Percentiles rank a stretch among this genome's conserved stretches.
phyloP scores from a whole-genome alignment of 2,329 filamentous ascomycete genomes.

The Talaromyces sp. region DNA sequence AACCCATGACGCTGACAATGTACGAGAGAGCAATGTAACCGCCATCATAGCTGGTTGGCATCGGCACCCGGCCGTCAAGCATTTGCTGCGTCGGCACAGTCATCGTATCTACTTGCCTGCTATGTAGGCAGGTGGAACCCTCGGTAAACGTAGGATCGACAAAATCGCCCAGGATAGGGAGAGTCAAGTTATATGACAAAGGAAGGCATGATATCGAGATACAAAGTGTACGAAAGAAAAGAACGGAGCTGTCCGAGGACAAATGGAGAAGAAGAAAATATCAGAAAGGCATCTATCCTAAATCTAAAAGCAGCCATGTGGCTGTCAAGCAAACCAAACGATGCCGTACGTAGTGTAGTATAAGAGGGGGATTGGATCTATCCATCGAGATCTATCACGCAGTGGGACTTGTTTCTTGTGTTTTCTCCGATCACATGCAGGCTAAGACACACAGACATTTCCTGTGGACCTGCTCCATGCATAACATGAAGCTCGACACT shows the following conservation, averaged over 20 bases:
- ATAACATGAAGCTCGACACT: not conserved
- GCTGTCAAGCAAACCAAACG: not conserved
- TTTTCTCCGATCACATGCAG: no score
- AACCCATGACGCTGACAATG: slow-evolving; percentile 67
- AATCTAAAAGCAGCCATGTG: not conserved
- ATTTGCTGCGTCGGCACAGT: slow-evolving; percentile 8
- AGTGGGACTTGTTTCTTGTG: not conserved
- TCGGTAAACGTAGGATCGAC: not conserved
- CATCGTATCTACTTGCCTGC: not conserved
- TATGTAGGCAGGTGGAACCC: not conserved
- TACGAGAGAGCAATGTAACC: slow-evolving; percentile 65
- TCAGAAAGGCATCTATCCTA: not conserved
- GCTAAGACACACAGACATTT: not conserved
- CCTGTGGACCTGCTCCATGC: not conserved
- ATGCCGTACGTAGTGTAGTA: no score
- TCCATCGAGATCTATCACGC: slow-evolving; percentile 4
- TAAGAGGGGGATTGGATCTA: not conserved
- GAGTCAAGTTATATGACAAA: not conserved
- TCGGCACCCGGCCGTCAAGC: slow-evolving; percentile 9
- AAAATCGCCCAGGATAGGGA: not conserved
- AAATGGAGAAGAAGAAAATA: not conserved
- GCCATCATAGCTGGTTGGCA: slow-evolving; percentile 7
- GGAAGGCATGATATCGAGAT: not conserved
- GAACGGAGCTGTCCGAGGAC: not conserved
- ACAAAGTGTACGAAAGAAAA: not conserved